Evolutionary conservation across 2,329 filamentous ascomycete genomes (phyloP).

Genomic region (Lachnellula subtilissima): DNA sequence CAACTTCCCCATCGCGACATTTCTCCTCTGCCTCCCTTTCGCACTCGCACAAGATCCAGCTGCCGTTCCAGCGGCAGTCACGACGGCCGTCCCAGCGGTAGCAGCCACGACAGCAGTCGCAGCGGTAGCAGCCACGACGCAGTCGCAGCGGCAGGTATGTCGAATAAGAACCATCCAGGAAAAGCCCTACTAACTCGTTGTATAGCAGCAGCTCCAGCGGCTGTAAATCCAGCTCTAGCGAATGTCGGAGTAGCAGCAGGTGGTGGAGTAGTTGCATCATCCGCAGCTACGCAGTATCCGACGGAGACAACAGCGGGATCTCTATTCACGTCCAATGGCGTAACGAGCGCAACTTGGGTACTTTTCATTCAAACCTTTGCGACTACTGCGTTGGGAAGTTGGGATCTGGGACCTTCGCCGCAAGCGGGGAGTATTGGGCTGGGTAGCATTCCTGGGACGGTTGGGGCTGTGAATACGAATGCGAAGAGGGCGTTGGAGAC

Average conservation of each 20-base stretch:
- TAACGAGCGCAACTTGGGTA: conserved; percentile 14
- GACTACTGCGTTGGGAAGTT: conserved; percentile 26
- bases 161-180: no score
- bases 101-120: no score
- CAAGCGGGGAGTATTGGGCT: conserved; percentile 24
- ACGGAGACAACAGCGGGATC: conserved; percentile 13
- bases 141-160: no score
- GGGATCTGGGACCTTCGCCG: conserved; percentile 25
- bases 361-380: conserved; percentile 29
- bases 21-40: neutral
- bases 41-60: conserved; percentile 1
- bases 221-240: neutral
- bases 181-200: no score
- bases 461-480: conserved; percentile 10
- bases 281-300: conserved; percentile 15
- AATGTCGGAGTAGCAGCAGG: conserved; percentile 3
- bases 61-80: no score
- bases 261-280: neutral
- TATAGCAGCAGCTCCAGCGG: no score
- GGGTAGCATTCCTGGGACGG: conserved; percentile 17
- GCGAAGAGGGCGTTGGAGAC: conserved; percentile 6
- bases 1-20: neutral
- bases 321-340: conserved; percentile 17
- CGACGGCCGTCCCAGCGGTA: no score
- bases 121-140: no score